Base-by-base conservation (phyloP, 768 basidiomycete genomes). In the Tricholoma matsutake region DNA sequence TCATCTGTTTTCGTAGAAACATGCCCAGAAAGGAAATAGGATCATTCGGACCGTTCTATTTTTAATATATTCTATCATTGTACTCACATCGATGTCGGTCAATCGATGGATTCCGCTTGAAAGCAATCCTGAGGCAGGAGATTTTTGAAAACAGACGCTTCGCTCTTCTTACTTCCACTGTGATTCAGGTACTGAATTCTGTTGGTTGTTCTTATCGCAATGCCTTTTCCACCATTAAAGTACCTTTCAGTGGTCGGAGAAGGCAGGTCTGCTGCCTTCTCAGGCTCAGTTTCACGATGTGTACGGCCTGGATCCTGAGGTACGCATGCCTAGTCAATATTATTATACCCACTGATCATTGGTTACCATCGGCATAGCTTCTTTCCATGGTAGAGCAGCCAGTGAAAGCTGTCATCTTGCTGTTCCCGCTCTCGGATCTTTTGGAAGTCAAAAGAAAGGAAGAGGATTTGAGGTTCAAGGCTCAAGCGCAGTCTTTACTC, bases 331-430 rank as follows among this genome's bases (percentile, higher is more conserved):
- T 25, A 25, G 22, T 25, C 22, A 25, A 25, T 25, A 3, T 25
- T 25, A 25, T 25, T 25, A 25, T 25, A 25, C 22, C 22, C 22
- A 25, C 22, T 3, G 3, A 25, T 1, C 22, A 25, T 29, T 25
- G 22, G 28, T 28, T 16, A 5, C 20, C 16, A 37, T 11, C 2
- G 3, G 53, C 49, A 39, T 57, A 97, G 84, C 80, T 95, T 31
- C 83, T 96, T 2, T 74, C 61, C 0, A 79, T 92, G 69, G 87
- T 96, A 0, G 79, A 88, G 0, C 71, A 80, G 62, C 94, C 91
- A 0, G 89, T 89, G 34, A 88, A 89, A 68, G 96, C 96, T 0
- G 83, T 97, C 8, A 76, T 96, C 6, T 77, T 98, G 6, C 81
- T 97, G 25, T 98, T 96, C 74, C 96, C 83, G 22, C 22, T 25